A percentile compares a stretch with the other conserved stretches of the same genome.
Conservation (phyloP, 371 early-diverging fungal genomes). For the Neoconidiobolus thromboides region DNA sequence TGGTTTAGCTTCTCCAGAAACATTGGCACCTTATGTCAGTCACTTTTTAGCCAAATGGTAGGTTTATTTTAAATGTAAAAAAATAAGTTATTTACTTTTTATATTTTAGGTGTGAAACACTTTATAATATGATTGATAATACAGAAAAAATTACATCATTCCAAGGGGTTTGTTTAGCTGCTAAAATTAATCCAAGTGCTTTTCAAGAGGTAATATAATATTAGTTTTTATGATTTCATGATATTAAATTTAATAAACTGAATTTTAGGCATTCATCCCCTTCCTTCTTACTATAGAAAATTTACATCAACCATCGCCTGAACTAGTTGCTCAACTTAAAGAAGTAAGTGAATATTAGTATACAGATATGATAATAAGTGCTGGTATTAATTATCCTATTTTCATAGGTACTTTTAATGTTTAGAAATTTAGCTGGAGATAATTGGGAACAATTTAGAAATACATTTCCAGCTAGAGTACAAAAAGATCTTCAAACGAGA, state of each 20-base stretch:
- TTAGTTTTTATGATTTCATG: not conserved
- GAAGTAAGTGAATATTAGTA: not conserved
- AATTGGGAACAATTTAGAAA: not conserved
- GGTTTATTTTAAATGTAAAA: conserved; percentile 11
- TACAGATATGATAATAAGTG: not conserved
- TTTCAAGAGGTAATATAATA: conserved; percentile 25
- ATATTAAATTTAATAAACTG: not conserved
- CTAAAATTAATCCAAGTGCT: conserved; percentile 68
- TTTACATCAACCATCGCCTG: not conserved
- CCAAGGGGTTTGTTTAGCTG: conserved; percentile 76
- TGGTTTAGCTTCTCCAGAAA: conserved; percentile 59
- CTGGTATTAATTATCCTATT: not conserved
- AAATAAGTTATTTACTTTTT: too few species aligned
- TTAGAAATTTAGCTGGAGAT: not conserved
- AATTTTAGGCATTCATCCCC: not conserved
- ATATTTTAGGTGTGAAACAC: conserved; percentile 25
- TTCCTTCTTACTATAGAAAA: not conserved
- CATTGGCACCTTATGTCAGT: conserved; percentile 59
- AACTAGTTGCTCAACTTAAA: not conserved
- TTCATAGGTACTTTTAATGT: not conserved
- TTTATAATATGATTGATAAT: conserved; percentile 60
- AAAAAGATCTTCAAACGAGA: not conserved
- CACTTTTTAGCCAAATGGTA: conserved; percentile 53
- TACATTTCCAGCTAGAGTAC: not conserved
- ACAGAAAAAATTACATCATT: conserved; percentile 87